These are phyloP conservation scores for Talaromyces verruculosus DNA, from an alignment of 2,329 filamentous ascomycete genomes.

Conservation along the genomic window DNA sequence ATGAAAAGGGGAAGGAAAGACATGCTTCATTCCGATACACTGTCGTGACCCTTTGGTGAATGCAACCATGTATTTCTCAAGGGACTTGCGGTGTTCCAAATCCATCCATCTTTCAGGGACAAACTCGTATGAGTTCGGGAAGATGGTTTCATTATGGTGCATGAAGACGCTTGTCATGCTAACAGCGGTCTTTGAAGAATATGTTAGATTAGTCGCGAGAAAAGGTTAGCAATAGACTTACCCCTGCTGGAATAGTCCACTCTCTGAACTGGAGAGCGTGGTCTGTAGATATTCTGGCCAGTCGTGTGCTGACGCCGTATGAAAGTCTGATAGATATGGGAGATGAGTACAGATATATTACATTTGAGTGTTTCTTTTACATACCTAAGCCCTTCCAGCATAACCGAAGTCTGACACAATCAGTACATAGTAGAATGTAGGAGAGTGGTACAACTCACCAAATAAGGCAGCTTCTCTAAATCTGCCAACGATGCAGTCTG, in stretches of 20 bases:
- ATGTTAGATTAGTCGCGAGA: not conserved
- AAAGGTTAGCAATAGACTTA: slow-evolving; percentile 1
- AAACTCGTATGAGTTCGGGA: slow-evolving; percentile 26
- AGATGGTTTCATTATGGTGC: slow-evolving; percentile 26
- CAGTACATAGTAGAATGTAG: not conserved
- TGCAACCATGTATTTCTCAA: slow-evolving; percentile 26
- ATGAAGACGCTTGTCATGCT: slow-evolving; percentile 27
- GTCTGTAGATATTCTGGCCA: slow-evolving; percentile 24
- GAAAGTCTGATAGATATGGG: slow-evolving; percentile 27
- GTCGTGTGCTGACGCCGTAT: slow-evolving; percentile 32
- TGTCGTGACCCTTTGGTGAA: slow-evolving; percentile 26
- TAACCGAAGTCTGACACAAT: slow-evolving; percentile 27
- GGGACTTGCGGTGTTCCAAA: slow-evolving; percentile 19
- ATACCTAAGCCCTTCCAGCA: slow-evolving; percentile 33
- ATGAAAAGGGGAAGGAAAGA: not conserved
- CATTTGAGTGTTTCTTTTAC: not conserved
- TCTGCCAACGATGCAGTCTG: slow-evolving; percentile 27
- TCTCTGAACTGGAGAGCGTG: slow-evolving; percentile 20
- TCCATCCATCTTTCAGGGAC: slow-evolving; percentile 27
- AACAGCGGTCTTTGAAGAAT: slow-evolving; percentile 25
- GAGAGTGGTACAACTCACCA: slow-evolving; percentile 25
- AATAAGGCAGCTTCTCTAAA: slow-evolving; percentile 32
- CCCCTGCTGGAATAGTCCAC: slow-evolving; percentile 24
- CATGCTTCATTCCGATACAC: slow-evolving; percentile 25
- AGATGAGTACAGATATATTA: not conserved